Evolutionary conservation across 2,329 filamentous ascomycete genomes (phyloP).

Genomic region (Talaromyces islandicus): DNA sequence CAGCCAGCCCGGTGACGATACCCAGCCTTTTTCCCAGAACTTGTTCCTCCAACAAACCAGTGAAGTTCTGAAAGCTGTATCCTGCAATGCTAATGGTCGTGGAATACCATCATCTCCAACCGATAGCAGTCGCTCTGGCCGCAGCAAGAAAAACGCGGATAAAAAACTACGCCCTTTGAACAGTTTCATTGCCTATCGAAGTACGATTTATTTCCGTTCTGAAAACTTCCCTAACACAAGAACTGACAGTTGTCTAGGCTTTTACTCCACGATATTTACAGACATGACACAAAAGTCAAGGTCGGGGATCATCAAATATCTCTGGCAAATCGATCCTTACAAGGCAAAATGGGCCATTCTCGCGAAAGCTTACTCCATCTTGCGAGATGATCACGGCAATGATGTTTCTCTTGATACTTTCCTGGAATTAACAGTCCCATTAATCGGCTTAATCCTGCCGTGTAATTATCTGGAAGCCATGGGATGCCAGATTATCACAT

Average conservation of each 20-base stretch:
- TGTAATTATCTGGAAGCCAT: slow-evolving; percentile 41
- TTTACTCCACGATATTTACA: slow-evolving; percentile 44
- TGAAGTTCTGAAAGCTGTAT: slow-evolving; percentile 4
- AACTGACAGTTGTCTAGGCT: slow-evolving; percentile 28
- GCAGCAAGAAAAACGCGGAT: slow-evolving; percentile 16
- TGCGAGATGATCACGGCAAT: slow-evolving; percentile 46
- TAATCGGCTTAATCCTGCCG: slow-evolving; percentile 44
- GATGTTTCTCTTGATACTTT: slow-evolving; percentile 45
- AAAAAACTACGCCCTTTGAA: slow-evolving; percentile 27
- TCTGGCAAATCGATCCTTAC: slow-evolving; percentile 48
- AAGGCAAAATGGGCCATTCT: slow-evolving; percentile 49
- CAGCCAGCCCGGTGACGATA: background rate
- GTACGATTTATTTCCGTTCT: slow-evolving; percentile 19
- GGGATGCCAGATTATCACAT: slow-evolving; percentile 40
- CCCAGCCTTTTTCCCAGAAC: slow-evolving; percentile 9
- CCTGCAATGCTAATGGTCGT: background rate
- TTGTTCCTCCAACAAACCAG: slow-evolving; percentile 3
- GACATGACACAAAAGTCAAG: slow-evolving; percentile 47
- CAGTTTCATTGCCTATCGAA: slow-evolving; percentile 33
- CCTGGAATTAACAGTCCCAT: slow-evolving; percentile 39
- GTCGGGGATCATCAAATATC: slow-evolving; percentile 43
- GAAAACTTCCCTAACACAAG: slow-evolving; percentile 5
- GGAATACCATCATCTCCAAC: slow-evolving; percentile 5
- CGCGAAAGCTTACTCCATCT: slow-evolving; percentile 51
- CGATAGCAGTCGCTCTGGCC: slow-evolving; percentile 11